Base-by-base conservation (phyloP, 805 yeast species). In the Wickerhamomyces tratensis region DNA sequence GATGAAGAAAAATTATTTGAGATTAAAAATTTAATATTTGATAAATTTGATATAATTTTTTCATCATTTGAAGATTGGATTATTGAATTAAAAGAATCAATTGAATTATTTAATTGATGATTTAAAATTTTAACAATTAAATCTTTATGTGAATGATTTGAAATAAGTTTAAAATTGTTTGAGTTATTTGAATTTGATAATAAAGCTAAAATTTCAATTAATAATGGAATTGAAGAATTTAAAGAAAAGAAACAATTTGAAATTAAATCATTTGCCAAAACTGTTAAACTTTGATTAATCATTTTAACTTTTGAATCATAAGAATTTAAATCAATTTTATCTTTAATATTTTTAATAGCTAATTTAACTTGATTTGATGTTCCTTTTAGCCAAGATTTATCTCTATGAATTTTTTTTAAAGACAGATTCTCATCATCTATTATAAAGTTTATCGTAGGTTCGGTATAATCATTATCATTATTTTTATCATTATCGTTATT, bases 351-450 rank as follows among this genome's bases (percentile, higher is more conserved):
- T 6, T 35, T 31, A 6, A 80, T 44, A 0, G 81, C 76, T 14
- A 68, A 56, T 39, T 63, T 61, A 4, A 78, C 61, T 50, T 80
- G 85, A 14, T 57, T 50, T 5, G 72, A 58, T 0, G 83, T 76
- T 0, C 72, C 78, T 12, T 55, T 62, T n/a, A 77, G 53, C 86
- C 86, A 79, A 13, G 69, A 49, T 7, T 62, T 62, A 5, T 74
- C 68, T 51, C 84, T 61, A 46, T 67, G 71, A 5, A 50, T 41
- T 34, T 53, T 56, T n/a, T 40, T 45, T 36, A 53, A 51, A 25
- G 43, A 46, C 36, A 42, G 45, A 27, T 45, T 54, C 33, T 44
- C 51, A 36, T 44, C 37, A 7, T 46, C 41, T 6, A 59, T 47
- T 20, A 20, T 20, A 20, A 20, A 20, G 20, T 20, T 20, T 20